phyloP scores from a whole-genome alignment of 257 asterid species.

The Forsythia viridissima region DNA sequence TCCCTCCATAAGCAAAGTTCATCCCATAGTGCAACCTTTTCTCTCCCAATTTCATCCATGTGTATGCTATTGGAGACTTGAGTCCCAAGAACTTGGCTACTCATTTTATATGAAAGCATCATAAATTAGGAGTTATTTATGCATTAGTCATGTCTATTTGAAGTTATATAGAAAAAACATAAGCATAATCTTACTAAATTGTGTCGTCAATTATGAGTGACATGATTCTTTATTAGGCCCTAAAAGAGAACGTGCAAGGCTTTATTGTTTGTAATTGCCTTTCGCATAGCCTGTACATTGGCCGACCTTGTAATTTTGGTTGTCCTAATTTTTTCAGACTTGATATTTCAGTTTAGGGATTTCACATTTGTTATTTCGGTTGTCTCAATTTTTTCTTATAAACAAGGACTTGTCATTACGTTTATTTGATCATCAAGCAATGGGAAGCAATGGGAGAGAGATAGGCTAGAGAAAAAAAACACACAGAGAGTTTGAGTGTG shows the following conservation, averaged over 20 bases:
- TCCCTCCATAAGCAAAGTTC: constrained; percentile 93
- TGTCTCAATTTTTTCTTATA: too few relatives aligned
- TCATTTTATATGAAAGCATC: not conserved
- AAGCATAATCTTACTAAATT: too few relatives aligned
- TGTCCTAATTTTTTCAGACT: too few relatives aligned
- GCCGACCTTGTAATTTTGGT: too few relatives aligned
- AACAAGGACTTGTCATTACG: too few relatives aligned
- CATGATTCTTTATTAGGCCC: not conserved
- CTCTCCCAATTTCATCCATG: constrained; percentile 57
- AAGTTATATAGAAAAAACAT: not conserved
- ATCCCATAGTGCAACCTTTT: constrained; percentile 51
- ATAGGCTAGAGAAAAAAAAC: too few relatives aligned
- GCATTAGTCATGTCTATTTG: not conserved
- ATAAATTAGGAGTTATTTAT: not conserved
- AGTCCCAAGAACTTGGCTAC: constrained; percentile 75
- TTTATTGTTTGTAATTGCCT: not conserved
- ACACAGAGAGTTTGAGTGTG: too few relatives aligned
- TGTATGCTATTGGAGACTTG: constrained; percentile 66
- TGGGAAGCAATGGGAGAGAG: too few relatives aligned
- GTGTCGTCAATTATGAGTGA: not conserved
- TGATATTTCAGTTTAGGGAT: too few relatives aligned
- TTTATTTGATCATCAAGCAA: too few relatives aligned
- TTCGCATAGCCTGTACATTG: too few relatives aligned
- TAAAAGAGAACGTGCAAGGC: not conserved
- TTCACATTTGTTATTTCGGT: too few relatives aligned